Evolutionary conservation across 2,329 filamentous ascomycete species (phyloP).

Genomic region (Neopestalotiopsis clavispora): DNA sequence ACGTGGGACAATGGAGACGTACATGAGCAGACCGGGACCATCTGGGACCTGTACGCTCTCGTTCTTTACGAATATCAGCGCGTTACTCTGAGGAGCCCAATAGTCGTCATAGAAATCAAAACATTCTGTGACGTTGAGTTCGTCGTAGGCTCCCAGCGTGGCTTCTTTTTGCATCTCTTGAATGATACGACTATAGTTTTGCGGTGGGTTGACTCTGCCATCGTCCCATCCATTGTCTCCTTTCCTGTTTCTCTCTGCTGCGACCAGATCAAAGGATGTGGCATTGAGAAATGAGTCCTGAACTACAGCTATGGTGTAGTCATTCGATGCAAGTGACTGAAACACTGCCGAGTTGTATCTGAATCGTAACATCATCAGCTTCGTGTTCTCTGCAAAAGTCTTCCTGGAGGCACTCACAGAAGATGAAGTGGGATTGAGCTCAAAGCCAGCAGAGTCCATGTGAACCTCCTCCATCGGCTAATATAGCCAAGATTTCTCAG

Average conservation of each 20-base stretch:
- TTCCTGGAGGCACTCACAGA: constrained; percentile 15
- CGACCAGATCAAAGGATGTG: constrained; percentile 18
- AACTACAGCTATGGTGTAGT: constrained; percentile 25
- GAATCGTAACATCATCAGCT: not conserved
- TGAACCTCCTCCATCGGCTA: constrained; percentile 17
- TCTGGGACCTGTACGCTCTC: constrained; percentile 9
- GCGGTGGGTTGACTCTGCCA: constrained; percentile 13
- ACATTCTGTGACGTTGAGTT: constrained; percentile 22
- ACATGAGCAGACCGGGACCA: constrained; percentile 25
- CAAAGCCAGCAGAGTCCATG: constrained; percentile 22
- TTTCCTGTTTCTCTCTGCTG: constrained; percentile 23
- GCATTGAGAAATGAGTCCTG: constrained; percentile 23
- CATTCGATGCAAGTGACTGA: constrained; percentile 25
- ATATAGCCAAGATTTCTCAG: constrained; percentile 23
- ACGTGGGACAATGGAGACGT: constrained; percentile 22
- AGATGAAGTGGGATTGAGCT: constrained; percentile 24
- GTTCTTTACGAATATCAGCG: constrained; percentile 24
- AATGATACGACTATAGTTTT: constrained; percentile 20
- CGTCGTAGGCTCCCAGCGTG: constrained; percentile 18
- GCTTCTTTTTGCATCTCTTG: constrained; percentile 22
- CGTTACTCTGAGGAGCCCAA: constrained; percentile 25
- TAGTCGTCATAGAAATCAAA: constrained; percentile 27
- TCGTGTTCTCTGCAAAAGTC: not conserved
- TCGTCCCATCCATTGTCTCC: constrained; percentile 23
- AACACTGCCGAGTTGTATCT: constrained; percentile 26